phyloP scores from a whole-genome alignment of 495 filamentous ascomycete genomes.

The Podospora anserina region DNA sequence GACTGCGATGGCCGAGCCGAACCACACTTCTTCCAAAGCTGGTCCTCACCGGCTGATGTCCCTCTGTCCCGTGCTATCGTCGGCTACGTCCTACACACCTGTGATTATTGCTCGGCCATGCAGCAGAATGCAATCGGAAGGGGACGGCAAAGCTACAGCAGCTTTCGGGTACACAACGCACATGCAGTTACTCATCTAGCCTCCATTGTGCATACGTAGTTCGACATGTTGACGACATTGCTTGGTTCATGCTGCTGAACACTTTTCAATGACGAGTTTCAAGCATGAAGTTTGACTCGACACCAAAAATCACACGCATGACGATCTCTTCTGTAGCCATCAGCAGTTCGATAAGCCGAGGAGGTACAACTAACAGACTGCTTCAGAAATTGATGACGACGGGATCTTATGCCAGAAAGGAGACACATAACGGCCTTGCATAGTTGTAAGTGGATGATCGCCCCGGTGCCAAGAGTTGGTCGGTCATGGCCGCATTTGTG shows the following conservation, averaged over 20 bases:
- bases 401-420: not conserved
- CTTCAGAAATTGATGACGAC: not conserved
- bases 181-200: not conserved
- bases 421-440: constrained; percentile 3
- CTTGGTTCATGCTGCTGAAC: not conserved
- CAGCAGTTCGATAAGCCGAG: not conserved
- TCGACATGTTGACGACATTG: not conserved
- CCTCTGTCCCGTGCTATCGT: constrained; percentile 18
- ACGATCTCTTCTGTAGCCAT: not conserved
- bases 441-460: constrained; percentile 5
- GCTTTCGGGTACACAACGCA: not conserved
- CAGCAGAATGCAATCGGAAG: constrained; percentile 20
- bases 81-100: not conserved
- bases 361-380: not conserved
- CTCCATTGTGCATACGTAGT: not conserved
- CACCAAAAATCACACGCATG: not conserved
- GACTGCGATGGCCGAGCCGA: constrained; percentile 21
- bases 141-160: constrained; percentile 18
- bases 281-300: not conserved
- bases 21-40: constrained; percentile 21
- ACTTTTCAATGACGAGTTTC: not conserved
- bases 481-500: constrained; percentile 20
- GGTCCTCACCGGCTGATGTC: constrained; percentile 25
- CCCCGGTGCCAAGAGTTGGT: constrained; percentile 10
- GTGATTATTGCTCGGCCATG: not conserved